Evolutionary conservation across 2,329 filamentous ascomycete genomes (phyloP), one percentile per base, ranked within the genome.

Genomic region (Juglanconis juglandina): DNA sequence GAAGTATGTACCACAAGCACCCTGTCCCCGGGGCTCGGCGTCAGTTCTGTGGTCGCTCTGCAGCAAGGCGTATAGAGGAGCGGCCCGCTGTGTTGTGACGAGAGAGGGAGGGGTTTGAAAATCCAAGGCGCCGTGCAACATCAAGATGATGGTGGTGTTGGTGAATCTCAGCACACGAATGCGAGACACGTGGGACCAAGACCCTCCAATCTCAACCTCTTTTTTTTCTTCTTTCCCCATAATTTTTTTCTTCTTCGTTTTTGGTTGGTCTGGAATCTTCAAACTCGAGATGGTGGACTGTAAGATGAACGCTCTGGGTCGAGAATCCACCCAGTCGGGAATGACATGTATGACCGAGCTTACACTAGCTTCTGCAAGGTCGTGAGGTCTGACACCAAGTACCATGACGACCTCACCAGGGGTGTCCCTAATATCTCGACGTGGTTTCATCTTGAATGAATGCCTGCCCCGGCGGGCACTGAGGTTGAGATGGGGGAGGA

Each of bases 401-500:
- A 17, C 34, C 9, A 17, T 39, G 17, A 33, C 34, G 34, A 33
- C 17, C n/a, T 17, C 49, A n/a, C 49, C 14, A 7, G 34, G 34
- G 33, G 11, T 5, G 49, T 56, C 37, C 59, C 50, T 61, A 53
- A 17, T 39, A 61, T 61, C 55, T 61, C 59, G 59, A 61, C 32
- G 49, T 49, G 50, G 59, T 61, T 61, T 61, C 59, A 61, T 39
- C 53, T 49, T 44, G 48, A 50, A 47, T 35, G 41, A 24, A 24
- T 24, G 24, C 24, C 24, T 24, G 2, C 24, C 24, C 24, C 24
- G 24, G 24, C 24, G 24, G 24, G 24, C 24, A 24, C 1, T 24
- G 24, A 24, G 24, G 24, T 2, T 24, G 24, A 24, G 39, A 42
- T 42, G 39, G 39, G n/a, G 39, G 39, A 42, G 5, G 39, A 24